Base-by-base conservation (phyloP, 2,329 filamentous ascomycete species). In the Stachybotrys chartarum region DNA sequence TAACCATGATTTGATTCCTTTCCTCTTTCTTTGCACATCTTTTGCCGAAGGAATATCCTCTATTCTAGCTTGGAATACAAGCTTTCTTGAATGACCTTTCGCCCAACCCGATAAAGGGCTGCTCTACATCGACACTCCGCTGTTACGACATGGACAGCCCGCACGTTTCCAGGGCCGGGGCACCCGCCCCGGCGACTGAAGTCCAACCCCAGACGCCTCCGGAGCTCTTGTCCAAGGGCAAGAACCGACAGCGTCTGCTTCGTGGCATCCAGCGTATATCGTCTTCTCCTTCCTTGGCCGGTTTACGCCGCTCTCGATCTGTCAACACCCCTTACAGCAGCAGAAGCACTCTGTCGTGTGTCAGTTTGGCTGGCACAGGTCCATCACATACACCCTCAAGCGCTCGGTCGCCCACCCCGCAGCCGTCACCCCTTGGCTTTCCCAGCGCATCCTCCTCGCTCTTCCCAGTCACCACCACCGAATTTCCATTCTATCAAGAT, bases 181-280 rank as follows among this genome's bases (percentile, higher is more conserved):
- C 58, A 54, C 52, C 59, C 53, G 72, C 71, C 3, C 61, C 63
- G 55, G 60, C 59, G 53, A 57, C 56, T 58, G 59, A 61, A 16
- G 56, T 57, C 54, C 18, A 48, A 48, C 32, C 56, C 17, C 52
- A 54, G 55, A 61, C 61, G 51, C 59, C 60, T 48, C 61, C 65
- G 60, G 67, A 68, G 35, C 57, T 63, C 54, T 61, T 65, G 51
- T 50, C 60, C 30, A 90, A 87, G 70, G 76, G 82, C 55, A 91
- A 86, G 68, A 81, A 84, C 54, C 83, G 88, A 50, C 83, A 86
- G 63, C 83, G 86, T 57, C 72, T 96, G 39, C 75, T 95, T 17
- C 84, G 85, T 59, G 84, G 86, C 35, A 79, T 96, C 51, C 87
- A 93, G 59, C 86, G 90, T 56, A 93, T 95, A 65, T 86, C 89